Evolutionary conservation across 805 yeast genomes (phyloP).

Genomic region (Spathaspora arborariae): DNA sequence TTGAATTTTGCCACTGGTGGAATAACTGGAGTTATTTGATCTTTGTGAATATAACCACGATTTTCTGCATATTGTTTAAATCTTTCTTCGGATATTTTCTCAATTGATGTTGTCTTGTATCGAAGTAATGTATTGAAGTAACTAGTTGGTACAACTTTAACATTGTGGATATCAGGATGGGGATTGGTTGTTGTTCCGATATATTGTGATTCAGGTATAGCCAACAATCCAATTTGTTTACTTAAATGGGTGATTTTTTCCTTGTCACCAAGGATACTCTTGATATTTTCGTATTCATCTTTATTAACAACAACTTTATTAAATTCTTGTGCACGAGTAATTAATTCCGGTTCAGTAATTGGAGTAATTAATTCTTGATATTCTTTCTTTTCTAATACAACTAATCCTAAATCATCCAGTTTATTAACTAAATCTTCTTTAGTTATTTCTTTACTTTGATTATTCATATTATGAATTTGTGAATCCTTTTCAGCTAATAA

Average conservation of each 20-base stretch:
- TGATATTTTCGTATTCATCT: conserved; percentile 15
- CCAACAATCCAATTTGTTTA: conserved; percentile 43
- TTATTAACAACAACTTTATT: conserved; percentile 9
- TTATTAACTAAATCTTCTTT: conserved; percentile 20
- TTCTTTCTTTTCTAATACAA: conserved; percentile 25
- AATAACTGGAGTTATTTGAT: conserved; percentile 18
- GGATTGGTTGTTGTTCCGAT: conserved; percentile 60
- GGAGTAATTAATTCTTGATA: conserved; percentile 24
- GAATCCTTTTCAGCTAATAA: conserved; percentile 22
- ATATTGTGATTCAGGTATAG: conserved; percentile 57
- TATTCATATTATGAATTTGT: conserved; percentile 7
- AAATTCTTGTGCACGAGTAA: not conserved
- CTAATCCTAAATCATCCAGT: conserved; percentile 30
- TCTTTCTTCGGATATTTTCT: conserved; percentile 42
- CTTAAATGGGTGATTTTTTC: conserved; percentile 37
- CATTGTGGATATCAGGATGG: conserved; percentile 49
- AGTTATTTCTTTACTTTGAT: conserved; percentile 8
- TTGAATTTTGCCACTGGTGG: conserved; percentile 18
- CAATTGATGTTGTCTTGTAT: conserved; percentile 40
- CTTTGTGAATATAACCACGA: conserved; percentile 43
- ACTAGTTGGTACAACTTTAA: conserved; percentile 60
- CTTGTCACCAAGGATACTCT: conserved; percentile 13
- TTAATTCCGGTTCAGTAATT: conserved; percentile 6
- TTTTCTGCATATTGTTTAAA: conserved; percentile 44
- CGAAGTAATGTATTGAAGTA: conserved; percentile 58